A percentile compares a stretch with the other conserved stretches of the same genome.
These are phyloP conservation scores for Hemileccinum impolitum DNA, from an alignment of 768 basidiomycete genomes.

Conservation along the genomic window DNA sequence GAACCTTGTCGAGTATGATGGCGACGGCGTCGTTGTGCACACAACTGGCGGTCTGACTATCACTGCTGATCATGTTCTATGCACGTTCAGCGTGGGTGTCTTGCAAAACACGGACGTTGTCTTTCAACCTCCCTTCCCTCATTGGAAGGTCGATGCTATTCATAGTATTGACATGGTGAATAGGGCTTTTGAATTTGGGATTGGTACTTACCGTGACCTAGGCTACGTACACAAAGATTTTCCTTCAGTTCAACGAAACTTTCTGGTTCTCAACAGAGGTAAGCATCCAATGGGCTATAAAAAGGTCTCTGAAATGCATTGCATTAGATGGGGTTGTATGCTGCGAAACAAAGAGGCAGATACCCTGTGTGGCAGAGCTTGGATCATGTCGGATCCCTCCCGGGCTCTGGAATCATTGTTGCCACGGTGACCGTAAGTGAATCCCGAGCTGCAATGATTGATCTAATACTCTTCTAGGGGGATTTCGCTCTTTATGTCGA, in stretches of 20 bases:
- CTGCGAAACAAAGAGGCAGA: constrained; percentile 53
- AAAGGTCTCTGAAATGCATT: background rate
- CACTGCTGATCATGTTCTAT: constrained; percentile 56
- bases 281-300: background rate
- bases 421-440: constrained; percentile 27
- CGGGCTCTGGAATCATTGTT: constrained; percentile 50
- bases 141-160: constrained; percentile 63
- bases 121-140: constrained; percentile 54
- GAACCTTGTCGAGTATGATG: constrained; percentile 42
- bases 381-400: constrained; percentile 55
- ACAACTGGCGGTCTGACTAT: constrained; percentile 43
- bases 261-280: constrained; percentile 57
- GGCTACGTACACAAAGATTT: constrained; percentile 66
- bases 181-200: background rate
- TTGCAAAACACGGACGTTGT: constrained; percentile 59
- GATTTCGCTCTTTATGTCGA: constrained; percentile 61
- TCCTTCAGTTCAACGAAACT: constrained; percentile 56
- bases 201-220: constrained; percentile 10
- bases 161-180: constrained; percentile 58
- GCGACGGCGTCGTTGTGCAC: constrained; percentile 43
- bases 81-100: constrained; percentile 70
- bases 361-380: constrained; percentile 70
- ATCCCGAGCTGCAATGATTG: background rate
- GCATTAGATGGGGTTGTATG: constrained; percentile 45
- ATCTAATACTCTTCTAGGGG: constrained; percentile 38